phyloP scores from a whole-genome alignment of 495 filamentous ascomycete genomes.

The Aspergillus ostianus region DNA sequence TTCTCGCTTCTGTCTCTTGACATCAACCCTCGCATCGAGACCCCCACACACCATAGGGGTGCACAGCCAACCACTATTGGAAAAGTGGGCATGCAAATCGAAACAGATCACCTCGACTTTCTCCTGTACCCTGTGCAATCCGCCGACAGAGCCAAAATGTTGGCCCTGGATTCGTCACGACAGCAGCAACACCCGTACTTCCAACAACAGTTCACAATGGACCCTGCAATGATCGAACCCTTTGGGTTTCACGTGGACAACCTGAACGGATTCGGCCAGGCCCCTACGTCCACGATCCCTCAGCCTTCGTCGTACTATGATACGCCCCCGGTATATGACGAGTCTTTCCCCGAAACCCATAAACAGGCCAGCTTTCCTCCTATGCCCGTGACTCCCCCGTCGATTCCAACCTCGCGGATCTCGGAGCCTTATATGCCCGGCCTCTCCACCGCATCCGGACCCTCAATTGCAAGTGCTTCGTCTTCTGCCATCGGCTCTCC shows the following conservation, averaged over 20 bases:
- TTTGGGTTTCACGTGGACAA: constrained; percentile 32
- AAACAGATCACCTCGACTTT: constrained; percentile 24
- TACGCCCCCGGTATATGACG: constrained; percentile 23
- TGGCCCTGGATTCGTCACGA: constrained; percentile 39
- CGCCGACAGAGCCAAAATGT: constrained; percentile 28
- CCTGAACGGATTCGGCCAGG: constrained; percentile 27
- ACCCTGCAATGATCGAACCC: constrained; percentile 35
- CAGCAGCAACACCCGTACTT: constrained; percentile 36
- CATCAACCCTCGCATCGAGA: constrained; percentile 7
- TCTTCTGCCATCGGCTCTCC: constrained; percentile 85
- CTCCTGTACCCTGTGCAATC: constrained; percentile 23
- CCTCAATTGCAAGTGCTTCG: constrained; percentile 65
- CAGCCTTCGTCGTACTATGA: constrained; percentile 33
- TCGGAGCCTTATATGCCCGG: constrained; percentile 51
- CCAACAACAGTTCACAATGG: constrained; percentile 36
- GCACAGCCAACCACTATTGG: constrained; percentile 7
- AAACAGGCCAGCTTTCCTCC: constrained; percentile 33
- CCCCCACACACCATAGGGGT: constrained; percentile 1
- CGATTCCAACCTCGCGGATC: constrained; percentile 28
- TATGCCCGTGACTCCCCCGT: constrained; percentile 39
- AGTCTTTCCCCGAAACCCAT: constrained; percentile 28
- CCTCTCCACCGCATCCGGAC: constrained; percentile 72
- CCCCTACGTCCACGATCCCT: constrained; percentile 24
- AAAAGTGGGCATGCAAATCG: constrained; percentile 20
- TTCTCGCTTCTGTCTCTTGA: constrained; percentile 3